Evolutionary conservation across 2,329 filamentous ascomycete species (phyloP).

Genomic region (Sclerotiophoma versabilis): DNA sequence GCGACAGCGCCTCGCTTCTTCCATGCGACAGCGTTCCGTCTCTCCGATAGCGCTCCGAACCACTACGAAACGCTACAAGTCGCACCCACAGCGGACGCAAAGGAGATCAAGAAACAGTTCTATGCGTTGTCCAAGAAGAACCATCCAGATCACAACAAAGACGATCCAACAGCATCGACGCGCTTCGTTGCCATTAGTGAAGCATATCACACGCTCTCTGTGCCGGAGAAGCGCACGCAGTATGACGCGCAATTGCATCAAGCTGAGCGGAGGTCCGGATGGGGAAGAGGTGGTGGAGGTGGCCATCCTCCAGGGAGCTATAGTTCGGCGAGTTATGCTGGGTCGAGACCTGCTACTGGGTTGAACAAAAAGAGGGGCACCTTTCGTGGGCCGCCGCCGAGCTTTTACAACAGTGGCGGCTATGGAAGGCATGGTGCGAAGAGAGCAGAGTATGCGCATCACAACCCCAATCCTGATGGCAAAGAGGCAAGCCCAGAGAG

Average conservation of each 20-base stretch:
- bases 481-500: conserved; percentile 36
- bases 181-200: conserved; percentile 86
- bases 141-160: conserved; percentile 89
- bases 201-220: conserved; percentile 79
- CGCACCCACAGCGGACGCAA: conserved; percentile 69
- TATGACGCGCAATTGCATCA: conserved; percentile 78
- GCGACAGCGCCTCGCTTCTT: conserved; percentile 43
- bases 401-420: conserved; percentile 83
- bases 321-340: conserved; percentile 65
- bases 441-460: conserved; percentile 56
- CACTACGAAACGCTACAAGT: conserved; percentile 86
- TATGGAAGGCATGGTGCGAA: conserved; percentile 73
- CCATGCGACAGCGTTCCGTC: conserved; percentile 53
- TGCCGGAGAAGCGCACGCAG: conserved; percentile 73
- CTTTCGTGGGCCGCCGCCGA: conserved; percentile 86
- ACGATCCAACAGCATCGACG: conserved; percentile 72
- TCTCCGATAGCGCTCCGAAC: conserved; percentile 57
- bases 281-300: conserved; percentile 35
- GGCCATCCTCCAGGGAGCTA: conserved; percentile 63
- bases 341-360: conserved; percentile 80
- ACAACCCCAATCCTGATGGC: conserved; percentile 24
- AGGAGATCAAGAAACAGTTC: conserved; percentile 91
- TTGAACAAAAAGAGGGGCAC: conserved; percentile 76
- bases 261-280: conserved; percentile 34
- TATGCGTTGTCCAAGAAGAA: conserved; percentile 89